Evolutionary conservation across 2,329 filamentous ascomycete genomes (phyloP), one percentile per base, ranked within the genome.

Genomic region (Pestalotiopsis sp.): DNA sequence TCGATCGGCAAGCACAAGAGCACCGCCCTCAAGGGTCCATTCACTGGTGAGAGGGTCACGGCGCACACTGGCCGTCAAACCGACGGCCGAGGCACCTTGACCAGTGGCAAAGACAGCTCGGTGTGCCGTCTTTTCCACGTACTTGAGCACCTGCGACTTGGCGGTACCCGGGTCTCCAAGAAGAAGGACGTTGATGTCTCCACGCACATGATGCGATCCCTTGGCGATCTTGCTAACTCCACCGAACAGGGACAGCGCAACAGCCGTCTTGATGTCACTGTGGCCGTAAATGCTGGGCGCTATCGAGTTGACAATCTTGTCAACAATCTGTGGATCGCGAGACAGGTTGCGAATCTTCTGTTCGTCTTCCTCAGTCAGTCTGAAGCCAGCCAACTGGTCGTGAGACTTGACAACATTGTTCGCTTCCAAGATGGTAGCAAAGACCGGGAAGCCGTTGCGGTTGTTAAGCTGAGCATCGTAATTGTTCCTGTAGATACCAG

Each of bases 391-490:
- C 70, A 99, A 91, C 82, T 99, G 95, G 79, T 99, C 96, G 78
- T 99, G 96, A 0, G 95, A 92, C 81, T 99, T 99, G 81, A 98
- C 91, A 4, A 98, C 90, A 74, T 99, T 95, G 81, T 99, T 99
- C 31, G 97, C 97, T 81, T 99, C 96, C 4, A 99, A 88, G 69
- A 99, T 96, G 0, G 96, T 99, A 4, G 96, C 95, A 80, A 99
- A 99, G 45, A 99, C 96, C 0, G 96, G 96, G 83, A 99, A 98
- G 4, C 96, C 96, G 78, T 98, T 99, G 77, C 96, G 95, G 84
- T 98, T 98, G 83, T 99, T 99, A 67, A 99, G 88, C 75, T 97
- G 94, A 3, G 96, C 95, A 79, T 98, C 95, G 77, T 98, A 99
- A 83, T 97, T 98, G 85, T 99, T 99, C 75, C 94, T 92, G 83